A percentile compares a stretch with the other conserved stretches of the same genome.
phyloP scores from a whole-genome alignment of 768 basidiomycete species.

The Dacryopinax spathularia region DNA sequence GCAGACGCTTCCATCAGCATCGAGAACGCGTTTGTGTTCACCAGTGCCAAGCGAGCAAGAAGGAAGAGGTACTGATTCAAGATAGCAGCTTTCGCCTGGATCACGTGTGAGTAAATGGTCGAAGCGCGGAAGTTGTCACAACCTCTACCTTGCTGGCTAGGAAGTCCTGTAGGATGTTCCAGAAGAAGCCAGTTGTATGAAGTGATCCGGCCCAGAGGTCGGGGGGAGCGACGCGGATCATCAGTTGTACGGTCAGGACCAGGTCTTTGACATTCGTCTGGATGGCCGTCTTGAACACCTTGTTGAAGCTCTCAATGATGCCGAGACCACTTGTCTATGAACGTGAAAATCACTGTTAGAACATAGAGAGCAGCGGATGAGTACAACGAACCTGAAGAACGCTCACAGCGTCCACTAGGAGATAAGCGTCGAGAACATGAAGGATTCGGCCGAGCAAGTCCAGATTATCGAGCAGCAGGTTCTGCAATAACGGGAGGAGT shows the following conservation, averaged over 20 bases:
- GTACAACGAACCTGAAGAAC: conserved; percentile 45
- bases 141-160: conserved; percentile 48
- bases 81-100: conserved; percentile 12
- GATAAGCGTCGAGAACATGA: conserved; percentile 59
- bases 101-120: neutral
- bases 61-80: conserved; percentile 60
- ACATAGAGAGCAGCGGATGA: neutral
- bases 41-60: conserved; percentile 56
- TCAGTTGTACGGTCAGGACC: conserved; percentile 41
- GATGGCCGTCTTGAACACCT: conserved; percentile 36
- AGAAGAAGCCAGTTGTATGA: conserved; percentile 61
- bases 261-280: conserved; percentile 51
- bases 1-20: conserved; percentile 56
- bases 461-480: conserved; percentile 50
- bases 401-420: conserved; percentile 49
- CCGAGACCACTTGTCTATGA: conserved; percentile 41
- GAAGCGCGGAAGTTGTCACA: conserved; percentile 5
- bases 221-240: conserved; percentile 51
- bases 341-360: no score
- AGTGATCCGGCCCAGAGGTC: conserved; percentile 56
- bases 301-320: conserved; percentile 42
- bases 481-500: conserved; percentile 40
- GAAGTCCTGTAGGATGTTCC: conserved; percentile 42
- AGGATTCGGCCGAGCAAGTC: conserved; percentile 59
- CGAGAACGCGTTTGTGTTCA: conserved; percentile 51